Evolutionary conservation across 768 basidiomycete genomes (phyloP), one percentile per base, ranked within the genome.

Genomic region (Suillus spraguei): DNA sequence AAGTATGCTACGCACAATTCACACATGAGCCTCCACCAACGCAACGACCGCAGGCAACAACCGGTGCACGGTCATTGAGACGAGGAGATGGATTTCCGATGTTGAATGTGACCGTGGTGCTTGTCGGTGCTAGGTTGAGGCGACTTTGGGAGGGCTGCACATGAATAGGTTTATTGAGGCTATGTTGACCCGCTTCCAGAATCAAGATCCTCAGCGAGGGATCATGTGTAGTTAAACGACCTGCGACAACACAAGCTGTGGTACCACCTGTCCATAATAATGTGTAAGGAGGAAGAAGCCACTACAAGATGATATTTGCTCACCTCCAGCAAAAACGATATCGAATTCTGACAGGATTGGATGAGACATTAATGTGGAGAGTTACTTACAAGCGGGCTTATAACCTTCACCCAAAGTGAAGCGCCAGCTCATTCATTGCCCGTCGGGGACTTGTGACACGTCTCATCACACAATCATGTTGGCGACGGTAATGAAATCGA

Each of bases 271-370:
- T 14, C 22, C n/a, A n/a, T 13, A 13, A 33, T 4, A 38, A 60
- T 53, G 16, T 20, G 52, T n/a, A 3, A 53, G 6, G 5, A 53
- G 20, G 11, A 5, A 0, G n/a, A 53, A n/a, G n/a, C 42, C 46
- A 33, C 7, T 36, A 42, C 41, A 64, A 70, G 32, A 46, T 35
- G n/a, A 10, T 16, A 10, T 53, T 14, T 41, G 61, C 73, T 20
- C 24, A 87, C 87, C 87, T 66, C 87, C 87, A 35, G 82, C 84
- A 63, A 87, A 82, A 64, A 87, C 79, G n/a, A 87, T 79, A 64
- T 87, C 84, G 64, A 80, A 81, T 58, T 66, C 58, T 16, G 60
- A 56, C 7, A 11, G 14, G 5, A 47, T 42, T 74, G 22, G 36
- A 41, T 41, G 28, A 58, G 39, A 58, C 55, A 56, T 39, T 2